Percentiles rank a stretch among this genome's conserved stretches.
Evolutionary conservation across 306 rosid species (phyloP).

Genomic region (Inga laurina): DNA sequence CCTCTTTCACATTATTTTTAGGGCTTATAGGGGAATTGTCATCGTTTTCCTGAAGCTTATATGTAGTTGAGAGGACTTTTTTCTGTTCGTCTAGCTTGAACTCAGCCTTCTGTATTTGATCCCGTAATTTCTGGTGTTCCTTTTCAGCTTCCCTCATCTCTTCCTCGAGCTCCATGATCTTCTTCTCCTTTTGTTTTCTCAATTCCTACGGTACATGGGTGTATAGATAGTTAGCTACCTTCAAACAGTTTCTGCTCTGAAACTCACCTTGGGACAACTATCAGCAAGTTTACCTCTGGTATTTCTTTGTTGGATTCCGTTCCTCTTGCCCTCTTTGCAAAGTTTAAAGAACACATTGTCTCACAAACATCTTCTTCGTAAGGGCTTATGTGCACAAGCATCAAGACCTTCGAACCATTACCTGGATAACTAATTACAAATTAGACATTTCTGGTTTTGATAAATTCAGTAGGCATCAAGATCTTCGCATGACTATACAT

Average conservation of each 20-base stretch:
- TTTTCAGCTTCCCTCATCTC: conserved; percentile 71
- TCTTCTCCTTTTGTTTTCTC: conserved; percentile 73
- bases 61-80: conserved; percentile 41
- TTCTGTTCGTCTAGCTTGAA: conserved; percentile 51
- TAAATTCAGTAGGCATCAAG: background rate
- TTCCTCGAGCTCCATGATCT: conserved; percentile 62
- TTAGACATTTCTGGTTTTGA: conserved; percentile 8
- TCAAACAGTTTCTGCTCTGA: conserved; percentile 17
- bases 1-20: conserved; percentile 51
- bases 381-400: conserved; percentile 93
- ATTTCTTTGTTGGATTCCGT: conserved; percentile 67
- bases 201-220: conserved; percentile 58
- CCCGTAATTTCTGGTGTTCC: conserved; percentile 51
- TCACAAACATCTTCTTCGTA: conserved; percentile 81
- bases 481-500: conserved; percentile 5
- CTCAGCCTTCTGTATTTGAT: conserved; percentile 58
- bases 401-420: conserved; percentile 82
- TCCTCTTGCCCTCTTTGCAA: conserved; percentile 86
- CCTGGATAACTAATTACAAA: conserved; percentile 51
- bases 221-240: conserved; percentile 24
- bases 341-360: conserved; percentile 83
- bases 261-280: conserved; percentile 22
- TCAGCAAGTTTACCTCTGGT: conserved; percentile 52
- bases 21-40: conserved; percentile 36
- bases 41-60: conserved; percentile 42